Evolutionary conservation across 768 basidiomycete genomes (phyloP), one percentile per base, ranked within the genome.

Genomic region (Termitomyces sp.): DNA sequence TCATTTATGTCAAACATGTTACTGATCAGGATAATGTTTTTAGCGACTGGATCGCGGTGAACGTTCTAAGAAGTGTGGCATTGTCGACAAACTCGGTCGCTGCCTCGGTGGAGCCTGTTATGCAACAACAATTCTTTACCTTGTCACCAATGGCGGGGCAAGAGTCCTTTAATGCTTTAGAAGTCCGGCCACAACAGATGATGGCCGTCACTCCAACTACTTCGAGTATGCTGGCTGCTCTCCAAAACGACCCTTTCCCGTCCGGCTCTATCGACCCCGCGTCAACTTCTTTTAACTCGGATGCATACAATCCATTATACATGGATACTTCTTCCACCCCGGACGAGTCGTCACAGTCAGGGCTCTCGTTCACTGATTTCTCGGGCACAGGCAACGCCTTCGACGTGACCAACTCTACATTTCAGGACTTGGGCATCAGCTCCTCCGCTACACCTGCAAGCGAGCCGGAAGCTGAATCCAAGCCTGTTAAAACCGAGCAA

Each of bases 31-130:
- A 52, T 4, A 24, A 16, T 32, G 9, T 55, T 36, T 28, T 44
- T 64, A 94, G 92, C 66, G 92, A 95, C 73, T 94, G 92, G 92
- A 94, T 94, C 69, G 90, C 91, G 2, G 87, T 94, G 64, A 94
- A 92, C 73, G 91, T 95, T 63, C 79, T 95, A 66, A 81, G 92
- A 67, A 91, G 81, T 67, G 92, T 95, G 63, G 93, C 93, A 2
- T 76, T 95, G 61, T 94, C 92, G 33, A 94, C 92, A 24, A 94
- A 92, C 75, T 94, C 92, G 20, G 92, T 95, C 57, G 92, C 92
- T 35, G 92, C 92, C 22, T 94, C 92, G 28, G 92, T 95, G 57
- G 92, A 95, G 70, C 92, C 92, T 36, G 88, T 93, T 59, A 92
- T 94, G 83, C 92, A 94, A 67, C 92, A 94, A 69, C 89, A 92